Evolutionary conservation across 2,329 filamentous ascomycete genomes (phyloP), one percentile per base, ranked within the genome.

Genomic region (Fusarium pseudoanthophilum): DNA sequence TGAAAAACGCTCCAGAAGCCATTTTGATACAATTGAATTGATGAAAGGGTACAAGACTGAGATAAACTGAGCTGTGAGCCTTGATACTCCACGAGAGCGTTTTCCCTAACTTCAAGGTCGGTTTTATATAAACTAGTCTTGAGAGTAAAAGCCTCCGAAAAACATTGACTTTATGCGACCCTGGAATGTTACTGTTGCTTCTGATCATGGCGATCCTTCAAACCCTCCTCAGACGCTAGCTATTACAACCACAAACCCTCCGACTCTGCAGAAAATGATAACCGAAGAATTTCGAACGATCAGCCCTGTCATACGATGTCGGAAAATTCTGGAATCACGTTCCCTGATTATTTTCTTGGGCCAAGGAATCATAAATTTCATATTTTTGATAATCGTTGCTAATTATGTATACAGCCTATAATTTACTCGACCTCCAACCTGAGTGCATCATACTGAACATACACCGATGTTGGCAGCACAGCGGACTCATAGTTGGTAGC

Each of bases 381-480:
- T 37, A 26, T 63, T 43, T 13, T 55, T 32, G 26, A 39, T 30
- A 24, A 15, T 24, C 24, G 34, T 51, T 32, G 42, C 11, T 28
- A 51, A 24, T 39, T 16, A 42, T 24, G 13, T n/a, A 51, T 28
- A 28, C 28, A 26, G 13, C 16, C 45, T n/a, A 26, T 51, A n/a
- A 26, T 51, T 30, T 70, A 69, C n/a, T 79, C 71, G 51, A 92
- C 77, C 76, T 92, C 90, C 52, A 92, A 75, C 57, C 90, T 83
- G 77, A 92, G 75, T 5, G 90, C 90, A 80, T 92, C 90, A 71
- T 92, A 92, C 81, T 92, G 89, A 11, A 92, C 86, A 78, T 92
- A 92, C 0, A 90, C 83, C 2, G 84, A 85, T 48, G 81, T 80
- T 0, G 89, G 85, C 63, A 91, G 72, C 14, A 91, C 57, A 0